Conservation (phyloP, 345 rosid species). For the Streptanthus diversifolius region DNA sequence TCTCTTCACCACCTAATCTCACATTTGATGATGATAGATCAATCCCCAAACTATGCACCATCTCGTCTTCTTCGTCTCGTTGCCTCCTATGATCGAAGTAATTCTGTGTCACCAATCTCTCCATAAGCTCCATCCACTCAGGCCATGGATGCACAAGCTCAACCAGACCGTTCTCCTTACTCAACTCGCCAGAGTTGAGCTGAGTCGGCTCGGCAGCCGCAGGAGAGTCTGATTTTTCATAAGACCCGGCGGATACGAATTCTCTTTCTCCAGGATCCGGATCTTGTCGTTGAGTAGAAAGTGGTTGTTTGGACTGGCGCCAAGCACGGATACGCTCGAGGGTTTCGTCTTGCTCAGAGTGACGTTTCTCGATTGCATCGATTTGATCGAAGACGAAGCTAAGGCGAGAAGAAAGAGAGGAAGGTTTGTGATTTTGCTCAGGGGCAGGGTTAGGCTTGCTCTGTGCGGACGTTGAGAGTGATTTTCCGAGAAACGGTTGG, state of each 20-base stretch:
- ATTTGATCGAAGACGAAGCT: slow-evolving; percentile 93
- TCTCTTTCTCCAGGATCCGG: neutral
- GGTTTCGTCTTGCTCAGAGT: slow-evolving; percentile 55
- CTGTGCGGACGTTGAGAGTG: slow-evolving; percentile 36
- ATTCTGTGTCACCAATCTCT: slow-evolving; percentile 76
- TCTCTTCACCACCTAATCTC: slow-evolving; percentile 28
- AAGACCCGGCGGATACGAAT: neutral
- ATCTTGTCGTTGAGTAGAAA: neutral
- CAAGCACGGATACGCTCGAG: slow-evolving; percentile 86
- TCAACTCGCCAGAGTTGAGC: slow-evolving; percentile 9
- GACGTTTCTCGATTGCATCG: slow-evolving; percentile 73
- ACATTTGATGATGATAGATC: slow-evolving; percentile 32
- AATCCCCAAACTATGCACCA: slow-evolving; percentile 57
- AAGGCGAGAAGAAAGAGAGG: slow-evolving; percentile 82
- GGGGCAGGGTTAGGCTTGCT: slow-evolving; percentile 27
- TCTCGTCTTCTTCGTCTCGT: slow-evolving; percentile 59
- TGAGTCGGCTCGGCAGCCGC: slow-evolving; percentile 9
- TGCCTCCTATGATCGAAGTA: slow-evolving; percentile 82
- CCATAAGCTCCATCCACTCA: slow-evolving; percentile 96
- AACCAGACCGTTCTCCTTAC: slow-evolving; percentile 38
- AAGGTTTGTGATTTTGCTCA: slow-evolving; percentile 39
- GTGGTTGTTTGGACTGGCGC: slow-evolving; percentile 65
- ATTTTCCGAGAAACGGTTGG: slow-evolving; percentile 14
- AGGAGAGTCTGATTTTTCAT: neutral
- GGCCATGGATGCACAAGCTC: slow-evolving; percentile 96